Base-by-base conservation (phyloP, 2,329 filamentous ascomycete genomes). In the Pseudonectria foliicola region DNA sequence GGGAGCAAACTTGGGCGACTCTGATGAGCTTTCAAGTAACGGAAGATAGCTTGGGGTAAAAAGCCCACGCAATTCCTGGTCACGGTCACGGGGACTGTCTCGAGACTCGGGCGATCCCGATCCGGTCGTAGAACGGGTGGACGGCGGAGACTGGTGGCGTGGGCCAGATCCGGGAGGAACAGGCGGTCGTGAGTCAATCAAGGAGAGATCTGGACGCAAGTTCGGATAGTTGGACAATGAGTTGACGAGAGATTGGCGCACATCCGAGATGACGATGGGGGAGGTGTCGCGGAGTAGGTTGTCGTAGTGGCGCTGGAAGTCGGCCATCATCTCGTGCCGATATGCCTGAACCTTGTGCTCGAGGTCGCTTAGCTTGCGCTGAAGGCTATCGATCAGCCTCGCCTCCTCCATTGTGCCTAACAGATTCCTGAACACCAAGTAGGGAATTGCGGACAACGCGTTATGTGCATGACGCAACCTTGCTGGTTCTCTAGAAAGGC, bases 31-130 rank as follows among this genome's bases (percentile, higher is more conserved):
- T 45, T 79, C 77, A 35, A 82, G 68, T 36, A 82, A 62, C 29
- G 77, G 76, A 36, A 82, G 66, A 49, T 74, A 82, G 42, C 62
- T 71, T 18, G 77, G 77, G 25, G 71, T 80, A 51, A 82, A 81
- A 39, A 82, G 59, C 41, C 77, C 77, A 43, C 70, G 69, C 44
- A 82, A 71, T 46, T 80, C 75, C 50, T 63, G 61, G 45, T 80
- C 75, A 40, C 73, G 69, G 39, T 73, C 70, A 58, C 71, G 71
- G 33, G 67, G 66, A 48, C 63, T 67, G 45, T 61, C 51, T 32
- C 61, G 60, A 44, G 53, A 46, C 43, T 53, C 53, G 46, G 45
- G 46, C 45, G 45, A 42, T 46, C 47, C 49, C 37, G 48, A 48
- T 47, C 43, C 46, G 46, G 54, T 41, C 42, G 40, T 39, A 49